Evolutionary conservation across 2,329 filamentous ascomycete genomes (phyloP), one percentile per base, ranked within the genome.

Genomic region (Cryphonectria parasitica): DNA sequence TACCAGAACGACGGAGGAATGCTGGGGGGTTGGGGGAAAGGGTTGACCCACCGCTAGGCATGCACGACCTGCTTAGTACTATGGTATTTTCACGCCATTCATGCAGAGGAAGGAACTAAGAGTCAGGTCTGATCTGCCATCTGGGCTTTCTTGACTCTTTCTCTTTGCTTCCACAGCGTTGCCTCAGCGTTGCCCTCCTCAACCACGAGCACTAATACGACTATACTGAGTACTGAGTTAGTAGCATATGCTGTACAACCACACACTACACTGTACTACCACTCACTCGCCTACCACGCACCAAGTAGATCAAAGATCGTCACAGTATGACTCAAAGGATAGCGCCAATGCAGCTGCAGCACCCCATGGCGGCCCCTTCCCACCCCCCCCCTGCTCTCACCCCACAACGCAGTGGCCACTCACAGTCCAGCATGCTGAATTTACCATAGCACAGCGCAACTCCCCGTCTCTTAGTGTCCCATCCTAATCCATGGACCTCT

Each of bases 301-400:
- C 36, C 36, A 22, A 22, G 43, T 22, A 49, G 45, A n/a, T 49
- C 45, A 10, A 22, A 17, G 45, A n/a, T 49, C 45, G 45, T 49
- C 45, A 11, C 19, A 45, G 43, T 49, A 67, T 72, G 70, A 72
- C 52, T 72, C 70, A 72, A 19, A 2, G 6, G 63, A 61, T 41
- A 39, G 67, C 68, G 68, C 70, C 68, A 69, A 72, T 69, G 64
- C n/a, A n/a, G n/a, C 67, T 69, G 64, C 67, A 69, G 60, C 49
- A 70, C 45, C 58, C 58, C 64, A 67, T 54, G 67, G 64, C 65
- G 34, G 34, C 34, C 34, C 34, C 6, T 34, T 34, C 34, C 34
- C 34, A 4, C 62, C 49, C 68, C 68, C 62, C 10, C 65, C 68
- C 70, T n/a, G n/a, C n/a, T n/a, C n/a, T n/a, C n/a, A n/a, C 45